Conservation (phyloP, 208 protist species). For the Kentomonas sorsogonicus region DNA sequence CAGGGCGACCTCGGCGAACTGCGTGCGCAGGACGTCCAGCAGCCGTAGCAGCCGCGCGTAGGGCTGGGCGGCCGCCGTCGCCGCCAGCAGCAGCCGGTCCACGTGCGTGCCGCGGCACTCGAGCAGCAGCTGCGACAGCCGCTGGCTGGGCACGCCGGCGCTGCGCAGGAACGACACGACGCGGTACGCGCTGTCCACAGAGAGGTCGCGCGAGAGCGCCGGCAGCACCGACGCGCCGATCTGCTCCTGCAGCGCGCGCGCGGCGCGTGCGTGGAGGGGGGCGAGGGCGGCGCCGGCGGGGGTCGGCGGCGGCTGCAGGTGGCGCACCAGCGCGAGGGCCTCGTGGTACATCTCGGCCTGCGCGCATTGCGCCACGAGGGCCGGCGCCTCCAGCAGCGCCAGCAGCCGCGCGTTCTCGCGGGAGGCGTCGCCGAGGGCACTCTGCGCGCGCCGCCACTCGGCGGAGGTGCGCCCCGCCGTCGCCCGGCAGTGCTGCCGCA, state of each 20-base stretch:
- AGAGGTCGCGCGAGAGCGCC: conserved; percentile 47
- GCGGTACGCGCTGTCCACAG: conserved; percentile 63
- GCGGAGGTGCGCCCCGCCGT: conserved; percentile 31
- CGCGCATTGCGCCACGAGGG: conserved; percentile 61
- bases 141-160: conserved; percentile 27
- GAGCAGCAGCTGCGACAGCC: conserved; percentile 54
- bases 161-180: conserved; percentile 51
- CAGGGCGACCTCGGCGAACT: conserved; percentile 63
- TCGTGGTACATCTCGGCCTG: conserved; percentile 75
- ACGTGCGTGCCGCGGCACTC: conserved; percentile 39
- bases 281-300: conserved; percentile 29
- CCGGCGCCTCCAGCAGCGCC: conserved; percentile 65
- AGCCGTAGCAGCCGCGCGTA: conserved; percentile 57
- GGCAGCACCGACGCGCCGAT: conserved; percentile 51
- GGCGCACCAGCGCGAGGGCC: conserved; percentile 63
- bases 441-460: conserved; percentile 59
- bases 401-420: conserved; percentile 58
- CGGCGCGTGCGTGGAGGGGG: conserved; percentile 21
- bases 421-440: conserved; percentile 37
- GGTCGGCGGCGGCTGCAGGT: conserved; percentile 38
- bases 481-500: conserved; percentile 41
- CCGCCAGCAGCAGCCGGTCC: conserved; percentile 32
- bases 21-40: conserved; percentile 68
- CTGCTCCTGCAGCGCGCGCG: conserved; percentile 25
- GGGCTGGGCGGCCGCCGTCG: conserved; percentile 30